Percentiles rank a stretch among this genome's conserved stretches.
Conservation (phyloP, 352 stramenopile species). For the Saprolegnia diclina region DNA sequence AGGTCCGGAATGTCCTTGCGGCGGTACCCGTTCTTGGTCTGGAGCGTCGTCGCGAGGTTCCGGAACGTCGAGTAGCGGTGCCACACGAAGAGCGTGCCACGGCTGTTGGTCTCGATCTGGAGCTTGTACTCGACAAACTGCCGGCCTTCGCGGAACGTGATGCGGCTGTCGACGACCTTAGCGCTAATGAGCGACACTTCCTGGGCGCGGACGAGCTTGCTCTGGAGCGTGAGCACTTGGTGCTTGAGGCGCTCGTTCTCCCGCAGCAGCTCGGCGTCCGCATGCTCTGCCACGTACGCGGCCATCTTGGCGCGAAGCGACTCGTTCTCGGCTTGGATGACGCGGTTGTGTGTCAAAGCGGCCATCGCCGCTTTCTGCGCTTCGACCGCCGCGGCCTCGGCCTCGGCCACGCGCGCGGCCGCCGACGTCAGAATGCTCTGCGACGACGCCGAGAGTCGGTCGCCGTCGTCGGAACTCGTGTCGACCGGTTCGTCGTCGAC, state of each 20-base stretch:
- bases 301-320: slow-evolving; percentile 72
- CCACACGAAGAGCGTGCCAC: slow-evolving; percentile 78
- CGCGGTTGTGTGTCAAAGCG: slow-evolving; percentile 59
- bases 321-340: slow-evolving; percentile 77
- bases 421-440: too few species aligned
- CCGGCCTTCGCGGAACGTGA: slow-evolving; percentile 79
- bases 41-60: slow-evolving; percentile 58
- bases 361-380: slow-evolving; percentile 50
- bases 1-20: slow-evolving; percentile 67
- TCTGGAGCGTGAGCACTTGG: slow-evolving; percentile 83
- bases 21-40: slow-evolving; percentile 74
- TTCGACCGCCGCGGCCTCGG: too few species aligned
- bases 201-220: slow-evolving; percentile 84
- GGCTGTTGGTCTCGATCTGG: slow-evolving; percentile 83
- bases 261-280: slow-evolving; percentile 66
- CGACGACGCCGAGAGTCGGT: too few species aligned
- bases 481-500: too few species aligned
- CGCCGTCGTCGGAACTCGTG: too few species aligned
- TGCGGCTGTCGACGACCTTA: slow-evolving; percentile 81
- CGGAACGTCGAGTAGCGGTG: slow-evolving; percentile 87
- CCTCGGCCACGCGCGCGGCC: too few species aligned
- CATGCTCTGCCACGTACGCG: slow-evolving; percentile 65
- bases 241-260: slow-evolving; percentile 80
- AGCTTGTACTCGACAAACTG: slow-evolving; percentile 87
- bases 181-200: slow-evolving; percentile 51